phyloP scores from a whole-genome alignment of 2,329 filamentous ascomycete species.

The Fusarium torulosum region DNA sequence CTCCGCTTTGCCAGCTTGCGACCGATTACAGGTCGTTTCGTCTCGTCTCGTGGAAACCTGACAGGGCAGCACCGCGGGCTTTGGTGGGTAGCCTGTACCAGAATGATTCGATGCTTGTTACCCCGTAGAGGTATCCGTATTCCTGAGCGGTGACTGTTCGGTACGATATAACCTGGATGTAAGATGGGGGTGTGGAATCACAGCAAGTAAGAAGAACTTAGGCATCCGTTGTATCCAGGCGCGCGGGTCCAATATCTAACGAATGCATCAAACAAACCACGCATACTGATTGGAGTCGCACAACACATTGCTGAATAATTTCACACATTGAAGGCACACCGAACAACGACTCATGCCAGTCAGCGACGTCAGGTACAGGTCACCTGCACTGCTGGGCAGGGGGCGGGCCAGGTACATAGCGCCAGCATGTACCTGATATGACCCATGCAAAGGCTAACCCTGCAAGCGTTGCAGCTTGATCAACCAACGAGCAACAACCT shows the following conservation, averaged over 20 bases:
- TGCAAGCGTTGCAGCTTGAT: conserved; percentile 43
- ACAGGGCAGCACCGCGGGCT: conserved; percentile 32
- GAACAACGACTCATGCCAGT: conserved; percentile 33
- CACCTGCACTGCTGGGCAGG: conserved; percentile 53
- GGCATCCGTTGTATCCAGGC: conserved; percentile 27
- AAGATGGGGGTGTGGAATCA: conserved; percentile 29
- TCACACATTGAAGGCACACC: conserved; percentile 16
- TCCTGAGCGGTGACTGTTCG: conserved; percentile 38
- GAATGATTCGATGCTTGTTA: conserved; percentile 28
- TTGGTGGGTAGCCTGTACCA: conserved; percentile 27
- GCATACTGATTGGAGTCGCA: conserved; percentile 26
- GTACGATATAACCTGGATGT: conserved; percentile 1
- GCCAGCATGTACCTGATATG: conserved; percentile 47
- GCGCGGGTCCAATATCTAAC: conserved; percentile 27
- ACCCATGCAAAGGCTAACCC: conserved; percentile 44
- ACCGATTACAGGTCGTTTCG: conserved; percentile 28
- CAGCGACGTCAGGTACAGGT: conserved; percentile 55
- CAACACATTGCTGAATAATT: conserved; percentile 39
- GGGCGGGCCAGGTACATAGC: conserved; percentile 53
- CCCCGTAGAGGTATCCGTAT: conserved; percentile 24
- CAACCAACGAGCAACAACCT: conserved; percentile 32
- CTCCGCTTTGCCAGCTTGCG: conserved; percentile 39
- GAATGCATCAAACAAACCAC: conserved; percentile 15
- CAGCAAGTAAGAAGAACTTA: conserved; percentile 16
- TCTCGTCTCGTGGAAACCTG: conserved; percentile 18